Evolutionary conservation across 192 early-diverging fungal species (phyloP), one percentile per base, ranked within the genome.

Genomic region (Umbelopsis ramanniana): DNA sequence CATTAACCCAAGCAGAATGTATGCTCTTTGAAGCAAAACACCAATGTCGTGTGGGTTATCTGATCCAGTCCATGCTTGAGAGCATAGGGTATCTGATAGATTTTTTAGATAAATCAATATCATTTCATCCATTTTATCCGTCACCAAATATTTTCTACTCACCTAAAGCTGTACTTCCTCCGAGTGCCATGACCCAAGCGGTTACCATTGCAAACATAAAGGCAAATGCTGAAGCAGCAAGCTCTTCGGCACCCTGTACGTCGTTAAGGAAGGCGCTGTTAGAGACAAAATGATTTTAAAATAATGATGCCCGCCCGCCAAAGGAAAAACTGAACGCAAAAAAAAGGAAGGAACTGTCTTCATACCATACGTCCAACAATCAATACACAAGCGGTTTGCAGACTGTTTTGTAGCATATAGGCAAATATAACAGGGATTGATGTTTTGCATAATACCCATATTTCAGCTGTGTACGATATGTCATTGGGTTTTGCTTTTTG

Each of bases 171-270:
- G 91, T 85, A 9, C 86, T 84, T n/a, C 88, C 82, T 9, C 93
- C 93, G 26, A 91, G 80, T 5, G 84, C 83, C 33, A 92, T 83
- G 17, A 89, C 86, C 76, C 86, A 91, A 14, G 87, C 88, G 5
- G 85, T 84, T 14, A 94, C 89, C 1, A 86, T 82, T 12, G 89
- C 88, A 69, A 88, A 90, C 91, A 93, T 93, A 38, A 89, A 88
- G 8, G 81, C 90, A 72, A 94, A 80, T 12, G 91, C 87, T 0
- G 90, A 85, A 2, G 90, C 89, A 17, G 88, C 91, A 21, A 94
- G 75, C 79, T 91, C 87, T 46, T 79, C 70, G 6, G 84, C 57
- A 23, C 86, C 84, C 74, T 76, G 46, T 37, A 50, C 46, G 24
- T 46, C 17, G 53, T 26, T 47, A 14, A 69, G 17, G 8, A 8